These are phyloP conservation scores for Ustilago nuda DNA, from an alignment of 1,284 basidiomycete genomes.

Conservation along the genomic window DNA sequence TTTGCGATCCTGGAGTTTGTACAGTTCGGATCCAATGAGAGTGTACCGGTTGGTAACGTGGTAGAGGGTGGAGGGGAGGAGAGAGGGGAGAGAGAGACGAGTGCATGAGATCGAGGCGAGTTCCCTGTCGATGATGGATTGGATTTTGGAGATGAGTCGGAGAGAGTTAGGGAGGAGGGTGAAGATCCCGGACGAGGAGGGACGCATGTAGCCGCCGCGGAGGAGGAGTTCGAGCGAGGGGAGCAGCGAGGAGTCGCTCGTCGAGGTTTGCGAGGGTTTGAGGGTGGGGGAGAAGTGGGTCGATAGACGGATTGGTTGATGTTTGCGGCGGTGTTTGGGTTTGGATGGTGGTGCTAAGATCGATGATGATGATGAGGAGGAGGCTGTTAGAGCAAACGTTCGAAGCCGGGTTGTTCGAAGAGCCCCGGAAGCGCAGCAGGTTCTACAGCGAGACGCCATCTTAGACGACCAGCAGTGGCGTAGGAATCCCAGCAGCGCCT, in stretches of 20 bases:
- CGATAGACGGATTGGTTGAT: slow-evolving; percentile 29
- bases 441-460: slow-evolving; percentile 18
- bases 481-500: not conserved
- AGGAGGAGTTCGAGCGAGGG: slow-evolving; percentile 54
- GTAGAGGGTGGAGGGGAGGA: slow-evolving; percentile 66
- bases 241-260: slow-evolving; percentile 27
- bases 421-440: slow-evolving; percentile 3
- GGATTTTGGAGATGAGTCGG: slow-evolving; percentile 66
- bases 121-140: slow-evolving; percentile 65
- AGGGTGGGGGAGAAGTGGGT: slow-evolving; percentile 35
- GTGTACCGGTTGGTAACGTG: slow-evolving; percentile 61
- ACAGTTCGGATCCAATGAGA: slow-evolving; percentile 68
- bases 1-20: slow-evolving; percentile 64
- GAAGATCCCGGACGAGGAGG: slow-evolving; percentile 69
- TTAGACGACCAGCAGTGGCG: not conserved
- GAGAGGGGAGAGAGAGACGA: slow-evolving; percentile 66
- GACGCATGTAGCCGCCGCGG: slow-evolving; percentile 66
- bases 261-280: slow-evolving; percentile 24
- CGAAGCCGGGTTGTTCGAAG: slow-evolving; percentile 1
- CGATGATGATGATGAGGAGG: not conserved
- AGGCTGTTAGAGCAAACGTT: slow-evolving; percentile 3
- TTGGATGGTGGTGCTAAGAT: not conserved
- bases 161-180: slow-evolving; percentile 67
- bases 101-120: slow-evolving; percentile 63
- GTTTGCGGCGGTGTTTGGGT: not conserved